phyloP scores from a whole-genome alignment of 305 asterid genomes.

The Fraxinus albicans region DNA sequence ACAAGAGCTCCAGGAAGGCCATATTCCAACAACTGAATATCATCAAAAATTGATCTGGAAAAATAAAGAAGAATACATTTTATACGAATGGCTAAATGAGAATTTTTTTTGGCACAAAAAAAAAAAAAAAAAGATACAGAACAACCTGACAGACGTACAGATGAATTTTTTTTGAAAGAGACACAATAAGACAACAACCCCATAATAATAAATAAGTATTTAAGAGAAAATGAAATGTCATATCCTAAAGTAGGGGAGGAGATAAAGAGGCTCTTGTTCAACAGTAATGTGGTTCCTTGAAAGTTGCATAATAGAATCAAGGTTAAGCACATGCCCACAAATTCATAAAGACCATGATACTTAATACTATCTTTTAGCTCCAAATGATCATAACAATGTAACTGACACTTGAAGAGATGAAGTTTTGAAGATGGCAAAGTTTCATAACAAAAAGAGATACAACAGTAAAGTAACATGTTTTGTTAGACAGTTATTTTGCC shows the following conservation, averaged over 20 bases:
- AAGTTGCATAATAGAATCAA: neutral
- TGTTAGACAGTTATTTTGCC: slow-evolving; percentile 1
- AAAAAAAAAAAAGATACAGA: neutral
- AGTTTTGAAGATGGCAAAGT: neutral
- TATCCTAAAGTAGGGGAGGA: neutral
- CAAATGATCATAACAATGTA: neutral
- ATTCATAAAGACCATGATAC: neutral
- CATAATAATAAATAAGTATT: neutral
- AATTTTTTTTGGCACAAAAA: neutral
- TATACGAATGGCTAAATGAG: slow-evolving; percentile 16
- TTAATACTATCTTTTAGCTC: neutral
- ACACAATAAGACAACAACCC: neutral
- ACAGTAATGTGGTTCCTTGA: neutral
- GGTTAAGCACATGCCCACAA: slow-evolving; percentile 8
- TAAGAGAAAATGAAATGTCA: neutral
- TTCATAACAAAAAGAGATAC: neutral
- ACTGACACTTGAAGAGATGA: neutral
- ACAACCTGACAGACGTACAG: neutral
- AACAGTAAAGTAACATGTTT: neutral
- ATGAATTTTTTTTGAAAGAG: neutral
- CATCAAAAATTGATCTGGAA: slow-evolving; percentile 74
- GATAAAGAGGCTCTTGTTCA: neutral
- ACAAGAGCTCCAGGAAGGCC: slow-evolving; percentile 97
- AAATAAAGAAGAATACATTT: slow-evolving; percentile 14
- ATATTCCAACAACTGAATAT: slow-evolving; percentile 61